These are phyloP conservation scores for Diaporthe sp. DNA, from an alignment of 2,329 filamentous ascomycete genomes.

Conservation along the genomic window DNA sequence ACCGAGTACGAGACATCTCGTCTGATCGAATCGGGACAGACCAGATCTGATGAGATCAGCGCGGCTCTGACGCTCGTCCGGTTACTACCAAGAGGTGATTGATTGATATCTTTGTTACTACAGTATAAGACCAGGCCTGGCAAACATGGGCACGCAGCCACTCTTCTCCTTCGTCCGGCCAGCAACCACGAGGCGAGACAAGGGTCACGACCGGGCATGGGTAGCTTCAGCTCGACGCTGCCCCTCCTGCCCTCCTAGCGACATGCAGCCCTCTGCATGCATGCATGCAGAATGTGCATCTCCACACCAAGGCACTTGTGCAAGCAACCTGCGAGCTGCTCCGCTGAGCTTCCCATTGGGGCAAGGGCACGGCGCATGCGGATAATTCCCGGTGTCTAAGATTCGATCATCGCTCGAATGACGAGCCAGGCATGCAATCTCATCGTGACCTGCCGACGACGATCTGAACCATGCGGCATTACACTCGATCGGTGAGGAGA, in stretches of 20 bases:
- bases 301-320: slow-evolving; percentile 31
- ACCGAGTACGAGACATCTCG: not conserved
- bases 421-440: slow-evolving; percentile 22
- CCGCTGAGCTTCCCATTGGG: slow-evolving; percentile 35
- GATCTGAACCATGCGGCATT: slow-evolving; percentile 17
- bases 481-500: not conserved
- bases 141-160: not conserved
- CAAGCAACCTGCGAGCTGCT: slow-evolving; percentile 7
- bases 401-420: slow-evolving; percentile 37
- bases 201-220: slow-evolving; percentile 31
- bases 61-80: slow-evolving; percentile 15
- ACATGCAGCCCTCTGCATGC: slow-evolving; percentile 33
- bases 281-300: slow-evolving; percentile 27
- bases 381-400: slow-evolving; percentile 27
- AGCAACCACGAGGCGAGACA: slow-evolving; percentile 39
- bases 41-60: slow-evolving; percentile 8
- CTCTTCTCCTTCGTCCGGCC: not conserved
- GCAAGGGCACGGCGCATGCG: slow-evolving; percentile 34
- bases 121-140: not conserved
- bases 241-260: slow-evolving; percentile 32
- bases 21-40: not conserved
- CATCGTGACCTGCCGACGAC: slow-evolving; percentile 28
- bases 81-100: not conserved
- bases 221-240: slow-evolving; percentile 34
- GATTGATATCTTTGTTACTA: not conserved